A percentile compares a stretch with the other conserved stretches of the same genome.
Evolutionary conservation across 495 filamentous ascomycete genomes (phyloP).

Genomic region (Sporormia fimetaria): DNA sequence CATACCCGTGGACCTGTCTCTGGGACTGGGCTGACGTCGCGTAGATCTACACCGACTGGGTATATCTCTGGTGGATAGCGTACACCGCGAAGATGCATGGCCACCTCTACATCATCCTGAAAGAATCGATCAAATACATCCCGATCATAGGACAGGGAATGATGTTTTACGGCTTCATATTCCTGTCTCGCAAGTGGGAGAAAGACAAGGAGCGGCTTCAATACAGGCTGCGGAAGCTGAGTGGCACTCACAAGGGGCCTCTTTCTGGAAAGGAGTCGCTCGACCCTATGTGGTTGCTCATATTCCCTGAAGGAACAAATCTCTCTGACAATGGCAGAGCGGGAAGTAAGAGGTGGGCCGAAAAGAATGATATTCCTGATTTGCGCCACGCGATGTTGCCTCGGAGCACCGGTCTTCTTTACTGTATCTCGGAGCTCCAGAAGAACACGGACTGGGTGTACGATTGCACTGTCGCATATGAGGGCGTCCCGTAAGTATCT

Average conservation of each 20-base stretch:
- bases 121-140: slow-evolving; percentile 68
- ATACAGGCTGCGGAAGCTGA: slow-evolving; percentile 58
- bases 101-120: slow-evolving; percentile 75
- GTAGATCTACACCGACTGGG: slow-evolving; percentile 69
- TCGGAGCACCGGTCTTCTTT: slow-evolving; percentile 63
- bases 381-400: slow-evolving; percentile 58
- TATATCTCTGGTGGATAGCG: slow-evolving; percentile 80
- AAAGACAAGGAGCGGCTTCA: slow-evolving; percentile 59
- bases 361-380: slow-evolving; percentile 56
- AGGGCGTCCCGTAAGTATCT: slow-evolving; percentile 58
- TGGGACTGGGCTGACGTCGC: slow-evolving; percentile 1
- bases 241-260: slow-evolving; percentile 40
- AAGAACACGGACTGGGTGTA: slow-evolving; percentile 69
- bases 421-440: slow-evolving; percentile 60
- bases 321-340: slow-evolving; percentile 51
- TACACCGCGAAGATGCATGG: slow-evolving; percentile 69
- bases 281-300: slow-evolving; percentile 75
- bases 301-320: slow-evolving; percentile 81
- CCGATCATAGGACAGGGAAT: slow-evolving; percentile 68
- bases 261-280: slow-evolving; percentile 42
- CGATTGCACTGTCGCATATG: slow-evolving; percentile 78
- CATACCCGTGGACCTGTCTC: not conserved
- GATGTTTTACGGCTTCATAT: slow-evolving; percentile 75
- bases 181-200: slow-evolving; percentile 74
- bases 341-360: slow-evolving; percentile 55